These are phyloP conservation scores for Sclerotinia subarctica DNA, from an alignment of 2,329 filamentous ascomycete species.

Conservation along the genomic window DNA sequence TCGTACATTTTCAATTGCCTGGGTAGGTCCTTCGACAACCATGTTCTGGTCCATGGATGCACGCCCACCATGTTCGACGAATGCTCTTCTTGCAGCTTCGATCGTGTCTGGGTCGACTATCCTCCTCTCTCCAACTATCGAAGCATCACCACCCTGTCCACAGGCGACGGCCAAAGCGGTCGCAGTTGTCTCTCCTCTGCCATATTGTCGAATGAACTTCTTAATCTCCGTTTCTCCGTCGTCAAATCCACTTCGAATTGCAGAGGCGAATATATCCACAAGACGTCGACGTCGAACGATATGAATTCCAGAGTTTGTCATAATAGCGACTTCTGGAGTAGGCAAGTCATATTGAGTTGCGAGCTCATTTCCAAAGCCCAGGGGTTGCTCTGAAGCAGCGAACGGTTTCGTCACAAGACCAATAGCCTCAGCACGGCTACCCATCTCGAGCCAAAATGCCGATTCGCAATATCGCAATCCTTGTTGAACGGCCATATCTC, in stretches of 20 bases:
- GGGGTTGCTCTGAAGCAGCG: conserved; percentile 61
- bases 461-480: conserved; percentile 64
- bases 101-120: conserved; percentile 81
- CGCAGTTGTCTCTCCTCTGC: conserved; percentile 82
- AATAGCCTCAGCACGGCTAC: conserved; percentile 72
- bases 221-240: conserved; percentile 81
- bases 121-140: conserved; percentile 62
- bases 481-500: conserved; percentile 38
- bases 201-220: conserved; percentile 81
- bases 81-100: conserved; percentile 79
- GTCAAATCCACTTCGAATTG: conserved; percentile 70
- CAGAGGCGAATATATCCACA: conserved; percentile 86
- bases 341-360: conserved; percentile 91
- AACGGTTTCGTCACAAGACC: conserved; percentile 73
- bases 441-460: conserved; percentile 74
- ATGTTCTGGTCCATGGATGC: conserved; percentile 79
- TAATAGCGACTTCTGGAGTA: conserved; percentile 78
- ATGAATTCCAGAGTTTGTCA: conserved; percentile 89
- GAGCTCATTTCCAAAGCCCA: conserved; percentile 91
- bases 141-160: conserved; percentile 77
- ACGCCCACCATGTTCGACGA: conserved; percentile 89
- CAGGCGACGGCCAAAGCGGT: conserved; percentile 93
- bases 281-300: conserved; percentile 78
- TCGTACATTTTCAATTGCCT: conserved; percentile 76
- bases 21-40: conserved; percentile 54